Percentiles rank a stretch among this genome's conserved stretches.
Evolutionary conservation across 2,329 filamentous ascomycete genomes (phyloP).

Genomic region (Paraphoma chrysanthemicola): DNA sequence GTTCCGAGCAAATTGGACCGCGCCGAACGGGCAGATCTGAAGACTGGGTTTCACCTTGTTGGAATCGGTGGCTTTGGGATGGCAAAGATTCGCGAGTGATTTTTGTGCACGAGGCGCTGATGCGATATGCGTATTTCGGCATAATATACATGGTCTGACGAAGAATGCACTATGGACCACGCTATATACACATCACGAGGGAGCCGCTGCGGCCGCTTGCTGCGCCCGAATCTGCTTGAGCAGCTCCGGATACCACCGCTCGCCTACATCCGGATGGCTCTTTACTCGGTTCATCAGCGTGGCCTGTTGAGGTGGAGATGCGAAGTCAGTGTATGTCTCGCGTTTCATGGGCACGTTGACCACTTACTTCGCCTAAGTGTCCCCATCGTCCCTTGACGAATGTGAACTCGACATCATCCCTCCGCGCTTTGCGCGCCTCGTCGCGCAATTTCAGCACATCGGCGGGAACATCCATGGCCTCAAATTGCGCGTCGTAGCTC

Average conservation of each 20-base stretch:
- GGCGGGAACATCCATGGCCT: constrained; percentile 74
- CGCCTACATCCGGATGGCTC: constrained; percentile 85
- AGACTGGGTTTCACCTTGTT: background rate
- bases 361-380: constrained; percentile 68
- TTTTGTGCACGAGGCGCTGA: no score
- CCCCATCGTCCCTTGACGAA: constrained; percentile 73
- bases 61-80: no score
- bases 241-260: constrained; percentile 68
- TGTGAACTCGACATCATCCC: constrained; percentile 82
- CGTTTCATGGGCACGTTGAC: no score
- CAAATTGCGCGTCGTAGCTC: constrained; percentile 78
- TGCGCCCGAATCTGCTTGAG: constrained; percentile 52
- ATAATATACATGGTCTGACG: no score
- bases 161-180: no score
- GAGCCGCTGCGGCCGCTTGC: constrained; percentile 36
- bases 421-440: constrained; percentile 65
- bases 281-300: constrained; percentile 85
- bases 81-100: no score
- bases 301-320: constrained; percentile 51
- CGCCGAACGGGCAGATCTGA: background rate
- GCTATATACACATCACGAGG: background rate
- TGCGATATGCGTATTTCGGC: no score
- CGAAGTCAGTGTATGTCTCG: no score
- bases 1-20: background rate
- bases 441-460: constrained; percentile 68